phyloP scores from a whole-genome alignment of 1,284 basidiomycete species.

The Volvariella volvacea region DNA sequence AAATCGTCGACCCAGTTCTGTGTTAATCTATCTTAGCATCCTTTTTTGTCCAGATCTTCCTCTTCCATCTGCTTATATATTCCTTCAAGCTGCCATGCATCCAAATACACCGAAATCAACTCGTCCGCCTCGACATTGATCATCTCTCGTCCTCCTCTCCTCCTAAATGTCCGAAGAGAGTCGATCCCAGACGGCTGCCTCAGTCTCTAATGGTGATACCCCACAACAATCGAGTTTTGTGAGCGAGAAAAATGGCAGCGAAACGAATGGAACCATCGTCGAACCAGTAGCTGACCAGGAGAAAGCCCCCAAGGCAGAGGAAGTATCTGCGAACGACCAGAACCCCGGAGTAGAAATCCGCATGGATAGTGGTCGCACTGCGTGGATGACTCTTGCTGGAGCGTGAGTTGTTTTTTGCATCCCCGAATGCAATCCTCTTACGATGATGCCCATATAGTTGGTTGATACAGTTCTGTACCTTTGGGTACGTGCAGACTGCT shows the following conservation, averaged over 20 bases:
- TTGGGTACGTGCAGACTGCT: constrained; percentile 21
- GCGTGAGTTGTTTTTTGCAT: constrained; percentile 15
- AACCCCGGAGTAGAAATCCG: no score
- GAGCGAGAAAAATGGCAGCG: background rate
- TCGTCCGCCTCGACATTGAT: no score
- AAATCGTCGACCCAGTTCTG: no score
- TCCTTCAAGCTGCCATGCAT: no score
- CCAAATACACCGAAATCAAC: no score
- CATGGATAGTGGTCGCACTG: constrained; percentile 16
- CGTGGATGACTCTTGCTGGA: constrained; percentile 24
- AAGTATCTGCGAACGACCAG: no score
- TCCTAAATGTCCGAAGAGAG: background rate
- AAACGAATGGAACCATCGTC: background rate
- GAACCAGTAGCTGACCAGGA: background rate
- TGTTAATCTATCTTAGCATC: no score
- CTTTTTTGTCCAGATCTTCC: no score
- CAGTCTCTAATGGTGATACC: background rate
- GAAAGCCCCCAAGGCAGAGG: background rate
- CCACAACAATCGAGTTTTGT: background rate
- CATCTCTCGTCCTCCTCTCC: no score
- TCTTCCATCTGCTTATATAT: no score
- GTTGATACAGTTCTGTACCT: constrained; percentile 35
- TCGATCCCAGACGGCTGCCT: background rate
- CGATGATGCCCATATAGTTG: constrained; percentile 18
- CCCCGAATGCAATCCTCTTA: background rate